A percentile compares a stretch with the other conserved stretches of the same genome.
phyloP scores from a whole-genome alignment of 2,329 filamentous ascomycete genomes.

The Neofusicoccum sp. region DNA sequence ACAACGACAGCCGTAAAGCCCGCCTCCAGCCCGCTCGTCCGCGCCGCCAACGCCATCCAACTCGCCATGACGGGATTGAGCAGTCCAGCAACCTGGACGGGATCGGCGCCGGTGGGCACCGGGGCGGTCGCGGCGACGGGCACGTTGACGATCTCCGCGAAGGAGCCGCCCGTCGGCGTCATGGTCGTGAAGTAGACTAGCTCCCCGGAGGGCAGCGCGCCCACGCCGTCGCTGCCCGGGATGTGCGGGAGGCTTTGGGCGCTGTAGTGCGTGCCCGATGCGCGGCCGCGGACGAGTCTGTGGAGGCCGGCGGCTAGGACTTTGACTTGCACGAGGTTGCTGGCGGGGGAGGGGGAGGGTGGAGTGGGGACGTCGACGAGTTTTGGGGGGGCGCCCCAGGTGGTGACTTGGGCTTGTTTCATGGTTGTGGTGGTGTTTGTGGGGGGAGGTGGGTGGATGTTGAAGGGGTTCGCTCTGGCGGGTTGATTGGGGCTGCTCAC shows the following conservation, averaged over 20 bases:
- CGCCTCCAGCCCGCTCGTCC: conserved; percentile 40
- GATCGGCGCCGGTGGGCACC: conserved; percentile 48
- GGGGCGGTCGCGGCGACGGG: conserved; percentile 39
- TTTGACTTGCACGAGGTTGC: conserved; percentile 48
- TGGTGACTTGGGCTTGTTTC: conserved; percentile 42
- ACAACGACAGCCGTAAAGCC: conserved; percentile 52
- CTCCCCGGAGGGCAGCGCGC: conserved; percentile 44
- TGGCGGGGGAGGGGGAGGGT: conserved; percentile 34
- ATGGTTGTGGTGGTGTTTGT: conserved; percentile 24
- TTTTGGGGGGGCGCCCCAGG: conserved; percentile 39
- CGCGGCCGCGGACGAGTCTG: conserved; percentile 53
- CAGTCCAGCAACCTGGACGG: conserved; percentile 51
- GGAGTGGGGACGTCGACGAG: conserved; percentile 31
- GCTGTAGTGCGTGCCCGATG: conserved; percentile 56
- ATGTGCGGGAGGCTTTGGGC: conserved; percentile 50
- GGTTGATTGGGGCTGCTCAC: too few species aligned
- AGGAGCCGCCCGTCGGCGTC: conserved; percentile 40
- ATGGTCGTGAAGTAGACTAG: conserved; percentile 52
- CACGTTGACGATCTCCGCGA: conserved; percentile 52
- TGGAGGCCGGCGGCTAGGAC: conserved; percentile 55
- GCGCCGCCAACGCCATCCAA: conserved; percentile 57
- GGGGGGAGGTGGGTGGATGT: not conserved
- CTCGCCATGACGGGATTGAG: conserved; percentile 56
- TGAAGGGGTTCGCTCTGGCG: too few species aligned
- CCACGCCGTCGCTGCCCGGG: conserved; percentile 56